phyloP scores from a whole-genome alignment of 345 rosid species.

The Eutrema yunnanense region DNA sequence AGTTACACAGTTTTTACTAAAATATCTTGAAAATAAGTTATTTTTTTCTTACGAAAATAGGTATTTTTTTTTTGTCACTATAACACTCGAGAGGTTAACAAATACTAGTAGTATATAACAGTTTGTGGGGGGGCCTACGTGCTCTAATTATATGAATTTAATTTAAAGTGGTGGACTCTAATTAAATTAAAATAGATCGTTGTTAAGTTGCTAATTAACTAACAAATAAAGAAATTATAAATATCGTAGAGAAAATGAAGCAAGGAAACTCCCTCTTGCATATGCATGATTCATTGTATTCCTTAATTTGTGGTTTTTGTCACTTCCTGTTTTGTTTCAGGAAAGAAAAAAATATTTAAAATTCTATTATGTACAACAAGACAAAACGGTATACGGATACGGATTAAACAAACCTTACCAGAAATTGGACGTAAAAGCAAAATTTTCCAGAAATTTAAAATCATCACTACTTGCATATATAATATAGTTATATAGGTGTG shows the following conservation, averaged over 20 bases:
- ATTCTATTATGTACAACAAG: neutral
- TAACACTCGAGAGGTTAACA: neutral
- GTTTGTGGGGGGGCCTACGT: neutral
- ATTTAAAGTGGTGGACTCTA: neutral
- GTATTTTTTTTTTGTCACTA: neutral
- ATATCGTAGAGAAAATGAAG: neutral
- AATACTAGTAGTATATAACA: neutral
- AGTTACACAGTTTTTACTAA: neutral
- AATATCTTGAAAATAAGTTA: neutral
- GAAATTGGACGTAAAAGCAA: neutral
- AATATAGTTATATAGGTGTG: too few relatives aligned
- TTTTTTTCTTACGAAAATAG: neutral
- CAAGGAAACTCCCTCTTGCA: conserved; percentile 11
- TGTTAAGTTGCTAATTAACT: neutral
- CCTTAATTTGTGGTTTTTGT: neutral
- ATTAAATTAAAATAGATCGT: neutral
- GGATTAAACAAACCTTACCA: neutral
- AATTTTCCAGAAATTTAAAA: neutral
- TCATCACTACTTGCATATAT: neutral
- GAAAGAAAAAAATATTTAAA: neutral
- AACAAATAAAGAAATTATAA: neutral
- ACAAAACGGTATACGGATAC: neutral
- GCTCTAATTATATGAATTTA: neutral
- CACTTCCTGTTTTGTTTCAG: neutral
- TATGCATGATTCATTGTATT: conserved; percentile 3